These are phyloP conservation scores for Stellera chamaejasme DNA, from an alignment of 345 rosid genomes.

Conservation along the genomic window DNA sequence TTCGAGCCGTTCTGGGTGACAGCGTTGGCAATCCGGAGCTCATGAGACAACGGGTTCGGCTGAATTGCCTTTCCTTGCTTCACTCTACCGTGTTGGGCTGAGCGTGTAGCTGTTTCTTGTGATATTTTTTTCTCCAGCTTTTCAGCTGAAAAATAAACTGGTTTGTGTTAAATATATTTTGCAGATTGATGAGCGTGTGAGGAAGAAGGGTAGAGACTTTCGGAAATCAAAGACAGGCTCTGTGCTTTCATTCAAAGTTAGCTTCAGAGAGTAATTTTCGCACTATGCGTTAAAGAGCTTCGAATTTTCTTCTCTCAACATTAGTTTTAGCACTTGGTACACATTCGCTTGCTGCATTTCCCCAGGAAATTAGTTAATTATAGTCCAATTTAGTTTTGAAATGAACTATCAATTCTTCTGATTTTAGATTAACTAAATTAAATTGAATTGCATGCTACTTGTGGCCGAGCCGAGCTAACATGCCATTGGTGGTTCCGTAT, in stretches of 20 bases:
- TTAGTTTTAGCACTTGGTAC: too few species aligned
- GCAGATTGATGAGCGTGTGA: constrained; percentile 72
- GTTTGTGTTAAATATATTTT: constrained; percentile 3
- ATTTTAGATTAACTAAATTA: too few species aligned
- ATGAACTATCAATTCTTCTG: too few species aligned
- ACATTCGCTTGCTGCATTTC: too few species aligned
- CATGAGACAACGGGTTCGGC: constrained; percentile 63
- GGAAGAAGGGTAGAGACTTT: constrained; percentile 72
- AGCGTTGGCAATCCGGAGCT: constrained; percentile 87
- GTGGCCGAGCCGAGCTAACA: too few species aligned
- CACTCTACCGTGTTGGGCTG: not conserved
- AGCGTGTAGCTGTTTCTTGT: not conserved
- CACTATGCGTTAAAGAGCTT: not conserved
- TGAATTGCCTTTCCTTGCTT: not conserved
- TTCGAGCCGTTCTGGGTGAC: constrained; percentile 78
- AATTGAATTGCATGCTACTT: too few species aligned
- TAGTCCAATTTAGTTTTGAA: too few species aligned
- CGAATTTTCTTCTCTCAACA: not conserved
- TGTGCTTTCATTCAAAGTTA: constrained; percentile 81
- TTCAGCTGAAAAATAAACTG: not conserved
- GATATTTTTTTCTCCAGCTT: not conserved
- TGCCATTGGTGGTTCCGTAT: too few species aligned
- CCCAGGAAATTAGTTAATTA: too few species aligned
- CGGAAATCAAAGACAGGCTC: constrained; percentile 74
- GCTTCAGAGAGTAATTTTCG: constrained; percentile 69